These are phyloP conservation scores for Infundibulicybe gibba DNA, from an alignment of 768 basidiomycete genomes.

Conservation along the genomic window DNA sequence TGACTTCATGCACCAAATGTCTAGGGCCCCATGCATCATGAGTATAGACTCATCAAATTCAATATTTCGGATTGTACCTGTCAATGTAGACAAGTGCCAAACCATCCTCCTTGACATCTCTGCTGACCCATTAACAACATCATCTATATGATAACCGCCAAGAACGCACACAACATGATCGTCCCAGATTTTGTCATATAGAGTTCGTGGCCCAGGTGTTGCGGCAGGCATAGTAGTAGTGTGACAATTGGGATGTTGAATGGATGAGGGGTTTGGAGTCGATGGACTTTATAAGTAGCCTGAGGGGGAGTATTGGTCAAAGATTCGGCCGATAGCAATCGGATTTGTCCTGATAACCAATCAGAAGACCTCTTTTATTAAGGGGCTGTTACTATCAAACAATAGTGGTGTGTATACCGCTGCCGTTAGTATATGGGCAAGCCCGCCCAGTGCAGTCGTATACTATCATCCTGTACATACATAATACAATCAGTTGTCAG, in stretches of 20 bases:
- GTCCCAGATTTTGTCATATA: conserved; percentile 98
- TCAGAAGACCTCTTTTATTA: no score
- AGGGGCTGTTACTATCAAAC: no score
- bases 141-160: conserved; percentile 3
- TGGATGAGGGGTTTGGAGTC: neutral
- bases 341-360: no score
- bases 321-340: no score
- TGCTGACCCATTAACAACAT: conserved; percentile 23
- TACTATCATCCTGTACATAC: no score
- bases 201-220: conserved; percentile 64
- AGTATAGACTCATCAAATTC: neutral
- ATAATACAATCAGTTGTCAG: no score
- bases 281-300: no score
- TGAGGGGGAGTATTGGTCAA: no score
- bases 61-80: conserved; percentile 39
- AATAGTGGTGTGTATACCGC: no score
- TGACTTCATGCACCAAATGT: conserved; percentile 84
- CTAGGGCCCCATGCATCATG: conserved; percentile 19
- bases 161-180: conserved; percentile 85
- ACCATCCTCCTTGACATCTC: conserved; percentile 71
- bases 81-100: conserved; percentile 82
- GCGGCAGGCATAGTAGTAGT: conserved; percentile 37
- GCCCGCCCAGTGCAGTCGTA: no score
- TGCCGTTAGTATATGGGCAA: no score
- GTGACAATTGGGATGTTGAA: conserved; percentile 5